Conservation (phyloP, 2,329 filamentous ascomycete species). For the Fusarium pseudograminearum region DNA sequence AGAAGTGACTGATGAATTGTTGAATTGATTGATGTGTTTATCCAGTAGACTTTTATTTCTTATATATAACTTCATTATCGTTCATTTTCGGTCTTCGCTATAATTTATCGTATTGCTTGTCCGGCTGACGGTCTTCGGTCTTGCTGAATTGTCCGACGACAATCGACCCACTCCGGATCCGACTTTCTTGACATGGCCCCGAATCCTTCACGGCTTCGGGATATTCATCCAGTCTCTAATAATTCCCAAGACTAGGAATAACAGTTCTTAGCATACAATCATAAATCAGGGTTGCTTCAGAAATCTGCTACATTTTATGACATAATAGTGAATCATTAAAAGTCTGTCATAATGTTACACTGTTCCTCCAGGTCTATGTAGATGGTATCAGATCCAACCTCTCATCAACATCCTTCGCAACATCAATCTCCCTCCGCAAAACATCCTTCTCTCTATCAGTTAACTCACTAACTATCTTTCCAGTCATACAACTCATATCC, state of each 20-base stretch:
- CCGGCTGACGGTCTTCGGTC: neutral
- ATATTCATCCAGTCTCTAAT: neutral
- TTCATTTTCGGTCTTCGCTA: slow-evolving; percentile 2
- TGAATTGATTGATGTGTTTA: neutral
- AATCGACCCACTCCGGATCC: neutral
- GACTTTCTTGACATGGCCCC: neutral
- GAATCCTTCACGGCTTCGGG: neutral
- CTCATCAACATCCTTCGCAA: slow-evolving; percentile 28
- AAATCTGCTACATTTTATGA: rapidly evolving
- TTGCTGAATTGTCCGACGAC: neutral
- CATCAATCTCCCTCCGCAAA: slow-evolving; percentile 17
- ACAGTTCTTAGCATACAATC: neutral
- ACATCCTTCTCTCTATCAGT: slow-evolving; percentile 2
- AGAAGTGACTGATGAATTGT: neutral
- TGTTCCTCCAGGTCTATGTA: neutral
- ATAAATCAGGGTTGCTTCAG: neutral
- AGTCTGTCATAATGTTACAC: neutral
- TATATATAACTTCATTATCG: neutral
- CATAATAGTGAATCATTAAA: neutral
- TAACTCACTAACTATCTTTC: slow-evolving; percentile 20
- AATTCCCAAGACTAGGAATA: neutral
- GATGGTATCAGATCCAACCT: slow-evolving; percentile 12
- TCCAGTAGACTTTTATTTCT: neutral
- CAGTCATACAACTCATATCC: slow-evolving; percentile 56
- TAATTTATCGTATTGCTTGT: neutral